Conservation (phyloP, 2,329 filamentous ascomycete genomes). For the Harringtonia aguacate region DNA sequence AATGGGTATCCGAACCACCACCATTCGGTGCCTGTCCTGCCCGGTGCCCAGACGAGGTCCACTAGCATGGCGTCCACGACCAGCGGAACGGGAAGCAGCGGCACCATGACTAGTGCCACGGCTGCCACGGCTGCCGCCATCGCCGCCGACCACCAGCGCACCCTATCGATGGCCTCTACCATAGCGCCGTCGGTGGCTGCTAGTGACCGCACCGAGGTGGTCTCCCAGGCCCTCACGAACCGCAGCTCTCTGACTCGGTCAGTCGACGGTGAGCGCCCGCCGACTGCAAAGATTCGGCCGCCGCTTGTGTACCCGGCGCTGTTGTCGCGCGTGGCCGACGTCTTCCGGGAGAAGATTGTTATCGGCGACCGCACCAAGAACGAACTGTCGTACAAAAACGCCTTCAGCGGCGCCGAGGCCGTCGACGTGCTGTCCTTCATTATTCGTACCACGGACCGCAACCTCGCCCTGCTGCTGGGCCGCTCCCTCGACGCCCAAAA, state of each 20-base stretch:
- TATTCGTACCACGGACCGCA: constrained; percentile 92
- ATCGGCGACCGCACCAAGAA: constrained; percentile 90
- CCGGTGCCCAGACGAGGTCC: constrained; percentile 44
- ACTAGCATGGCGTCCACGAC: constrained; percentile 25
- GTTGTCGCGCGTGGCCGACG: constrained; percentile 84
- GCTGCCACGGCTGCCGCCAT: constrained; percentile 22
- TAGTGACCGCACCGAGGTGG: constrained; percentile 34
- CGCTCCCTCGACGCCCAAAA: constrained; percentile 93
- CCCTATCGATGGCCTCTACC: constrained; percentile 91
- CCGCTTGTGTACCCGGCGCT: constrained; percentile 91
- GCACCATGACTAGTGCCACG: no score
- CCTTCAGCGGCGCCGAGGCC: constrained; percentile 90
- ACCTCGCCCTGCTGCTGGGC: constrained; percentile 81
- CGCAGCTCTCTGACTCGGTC: constrained; percentile 45
- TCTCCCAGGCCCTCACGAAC: constrained; percentile 30
- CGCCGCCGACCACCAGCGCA: constrained; percentile 32
- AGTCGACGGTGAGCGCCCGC: constrained; percentile 43
- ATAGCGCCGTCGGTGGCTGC: constrained; percentile 55
- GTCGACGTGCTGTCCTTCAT: constrained; percentile 95
- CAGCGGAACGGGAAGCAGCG: constrained; percentile 17
- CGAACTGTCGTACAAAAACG: constrained; percentile 91
- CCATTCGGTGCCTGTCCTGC: constrained; percentile 17
- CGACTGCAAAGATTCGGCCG: constrained; percentile 53
- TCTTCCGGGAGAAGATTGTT: constrained; percentile 80
- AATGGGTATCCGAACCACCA: constrained; percentile 20